phyloP scores from a whole-genome alignment of 108 stramenopile species.

The Cyclotella kingstonii region DNA sequence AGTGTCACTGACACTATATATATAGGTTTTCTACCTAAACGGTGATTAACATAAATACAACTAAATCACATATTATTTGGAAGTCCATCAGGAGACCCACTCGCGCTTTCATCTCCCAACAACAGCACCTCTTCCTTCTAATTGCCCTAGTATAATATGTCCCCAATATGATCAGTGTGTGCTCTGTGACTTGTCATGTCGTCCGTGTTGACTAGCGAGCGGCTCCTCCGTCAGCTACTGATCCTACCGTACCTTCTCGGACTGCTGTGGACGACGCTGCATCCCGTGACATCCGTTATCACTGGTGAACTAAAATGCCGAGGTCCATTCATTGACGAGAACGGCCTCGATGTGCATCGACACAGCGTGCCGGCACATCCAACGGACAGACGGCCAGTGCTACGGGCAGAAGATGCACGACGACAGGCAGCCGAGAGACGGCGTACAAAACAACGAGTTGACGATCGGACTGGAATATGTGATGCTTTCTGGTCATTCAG shows the following conservation, averaged over 20 bases:
- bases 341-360: constrained; percentile 62
- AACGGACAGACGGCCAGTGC: constrained; percentile 11
- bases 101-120: too few species aligned
- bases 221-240: constrained; percentile 15
- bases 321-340: constrained; percentile 79
- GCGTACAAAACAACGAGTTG: not conserved
- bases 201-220: too few species aligned
- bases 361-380: constrained; percentile 40
- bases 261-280: constrained; percentile 60
- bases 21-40: too few species aligned
- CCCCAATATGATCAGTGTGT: too few species aligned
- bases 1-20: too few species aligned
- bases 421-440: not conserved
- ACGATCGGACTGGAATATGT: too few species aligned
- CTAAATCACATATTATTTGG: too few species aligned
- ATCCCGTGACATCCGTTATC: constrained; percentile 68
- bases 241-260: constrained; percentile 70
- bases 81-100: too few species aligned
- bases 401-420: not conserved
- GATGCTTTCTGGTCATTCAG: constrained; percentile 17
- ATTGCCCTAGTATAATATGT: too few species aligned
- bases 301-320: constrained; percentile 82
- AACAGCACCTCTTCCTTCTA: too few species aligned
- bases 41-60: too few species aligned
- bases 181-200: too few species aligned